A percentile compares a stretch with the other conserved stretches of the same genome.
Evolutionary conservation across 140 eudicot species (phyloP).

Genomic region (Stevia rebaudiana): DNA sequence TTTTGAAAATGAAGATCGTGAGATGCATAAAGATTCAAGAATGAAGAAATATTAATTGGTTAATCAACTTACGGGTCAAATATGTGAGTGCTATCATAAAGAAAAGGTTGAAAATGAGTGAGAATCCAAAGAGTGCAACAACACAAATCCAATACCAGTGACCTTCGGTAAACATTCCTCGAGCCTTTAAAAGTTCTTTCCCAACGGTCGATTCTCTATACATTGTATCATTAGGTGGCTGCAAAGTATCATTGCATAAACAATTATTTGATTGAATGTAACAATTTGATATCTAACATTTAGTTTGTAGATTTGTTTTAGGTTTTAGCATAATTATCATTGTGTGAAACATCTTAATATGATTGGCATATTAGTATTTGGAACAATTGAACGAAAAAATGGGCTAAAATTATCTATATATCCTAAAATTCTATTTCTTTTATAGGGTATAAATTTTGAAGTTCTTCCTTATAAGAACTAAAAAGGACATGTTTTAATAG

Average conservation of each 20-base stretch:
- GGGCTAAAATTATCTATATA: too few relatives aligned
- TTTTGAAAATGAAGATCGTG: neutral
- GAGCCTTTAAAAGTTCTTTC: conserved; percentile 40
- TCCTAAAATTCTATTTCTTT: too few relatives aligned
- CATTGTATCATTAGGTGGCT: conserved; percentile 42
- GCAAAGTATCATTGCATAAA: conserved; percentile 6
- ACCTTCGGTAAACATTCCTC: conserved; percentile 66
- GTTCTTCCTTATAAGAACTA: too few relatives aligned
- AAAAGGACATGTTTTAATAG: too few relatives aligned
- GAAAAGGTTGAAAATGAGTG: conserved; percentile 57
- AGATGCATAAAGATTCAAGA: conserved; percentile 7
- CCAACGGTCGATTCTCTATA: conserved; percentile 51
- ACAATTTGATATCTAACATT: too few relatives aligned
- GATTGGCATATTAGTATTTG: too few relatives aligned
- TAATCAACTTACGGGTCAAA: conserved; percentile 54
- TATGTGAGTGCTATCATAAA: conserved; percentile 58
- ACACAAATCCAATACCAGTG: conserved; percentile 75
- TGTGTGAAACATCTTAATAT: too few relatives aligned
- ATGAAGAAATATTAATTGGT: neutral
- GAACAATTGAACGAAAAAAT: too few relatives aligned
- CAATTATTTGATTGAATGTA: too few relatives aligned
- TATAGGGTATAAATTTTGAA: too few relatives aligned
- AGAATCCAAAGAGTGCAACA: conserved; percentile 63
- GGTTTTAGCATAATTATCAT: too few relatives aligned
- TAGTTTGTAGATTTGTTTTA: too few relatives aligned